These are phyloP conservation scores for Sclerotinia nivalis DNA, from an alignment of 2,329 filamentous ascomycete genomes.

Conservation along the genomic window DNA sequence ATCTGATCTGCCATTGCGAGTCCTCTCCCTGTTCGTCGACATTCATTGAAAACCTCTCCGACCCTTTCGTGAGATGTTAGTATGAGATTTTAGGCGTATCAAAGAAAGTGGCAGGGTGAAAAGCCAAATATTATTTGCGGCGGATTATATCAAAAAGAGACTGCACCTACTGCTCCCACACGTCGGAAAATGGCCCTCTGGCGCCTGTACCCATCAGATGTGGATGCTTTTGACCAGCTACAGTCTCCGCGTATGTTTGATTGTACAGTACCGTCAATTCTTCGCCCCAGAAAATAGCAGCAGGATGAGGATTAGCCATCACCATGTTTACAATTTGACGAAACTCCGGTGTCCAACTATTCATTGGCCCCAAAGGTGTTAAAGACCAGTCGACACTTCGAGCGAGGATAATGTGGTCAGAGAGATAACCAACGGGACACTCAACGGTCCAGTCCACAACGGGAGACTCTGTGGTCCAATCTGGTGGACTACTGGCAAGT, in stretches of 20 bases:
- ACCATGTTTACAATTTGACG: conserved; percentile 76
- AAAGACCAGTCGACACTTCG: conserved; percentile 70
- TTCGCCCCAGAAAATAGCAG: conserved; percentile 75
- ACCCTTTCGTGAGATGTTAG: conserved; percentile 43
- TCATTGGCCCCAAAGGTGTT: conserved; percentile 71
- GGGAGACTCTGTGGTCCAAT: not conserved
- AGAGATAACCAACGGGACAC: conserved; percentile 50
- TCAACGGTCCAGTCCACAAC: not conserved
- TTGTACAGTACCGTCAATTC: conserved; percentile 68
- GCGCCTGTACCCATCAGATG: conserved; percentile 56
- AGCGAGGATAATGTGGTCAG: conserved; percentile 69
- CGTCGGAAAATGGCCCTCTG: conserved; percentile 64
- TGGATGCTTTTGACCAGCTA: conserved; percentile 77
- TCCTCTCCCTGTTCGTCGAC: conserved; percentile 68
- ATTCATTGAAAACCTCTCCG: conserved; percentile 65
- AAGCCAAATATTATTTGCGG: not conserved
- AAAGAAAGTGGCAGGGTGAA: not conserved
- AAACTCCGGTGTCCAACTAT: conserved; percentile 66
- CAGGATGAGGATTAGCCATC: conserved; percentile 74
- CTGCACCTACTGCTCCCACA: conserved; percentile 59
- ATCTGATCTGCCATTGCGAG: conserved; percentile 81
- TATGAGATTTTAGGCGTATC: not conserved
- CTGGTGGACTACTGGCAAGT: not conserved
- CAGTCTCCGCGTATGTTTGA: conserved; percentile 65
- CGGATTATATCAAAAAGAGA: not conserved